These are phyloP conservation scores for Coleophoma cylindrospora DNA, from an alignment of 2,329 filamentous ascomycete genomes.

Conservation along the genomic window DNA sequence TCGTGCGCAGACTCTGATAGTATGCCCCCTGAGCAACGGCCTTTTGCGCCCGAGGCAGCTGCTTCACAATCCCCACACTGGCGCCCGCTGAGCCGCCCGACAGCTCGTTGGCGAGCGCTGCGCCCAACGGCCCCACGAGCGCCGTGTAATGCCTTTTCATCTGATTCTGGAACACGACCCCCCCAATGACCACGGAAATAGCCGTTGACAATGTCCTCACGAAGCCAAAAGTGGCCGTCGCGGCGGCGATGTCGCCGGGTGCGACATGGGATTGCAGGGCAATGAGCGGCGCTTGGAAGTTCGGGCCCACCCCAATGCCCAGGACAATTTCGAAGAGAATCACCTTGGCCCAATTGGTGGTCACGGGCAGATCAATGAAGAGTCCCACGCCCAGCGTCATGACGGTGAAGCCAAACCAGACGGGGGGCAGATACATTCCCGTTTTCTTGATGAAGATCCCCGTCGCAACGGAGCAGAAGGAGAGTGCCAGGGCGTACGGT, in stretches of 20 bases:
- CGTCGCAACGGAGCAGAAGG: conserved; percentile 52
- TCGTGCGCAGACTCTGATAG: conserved; percentile 15
- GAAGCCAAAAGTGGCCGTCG: conserved; percentile 60
- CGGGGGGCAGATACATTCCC: conserved; percentile 58
- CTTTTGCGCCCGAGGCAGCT: conserved; percentile 13
- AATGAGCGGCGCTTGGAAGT: conserved; percentile 65
- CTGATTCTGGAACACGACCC: conserved; percentile 45
- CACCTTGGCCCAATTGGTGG: conserved; percentile 48
- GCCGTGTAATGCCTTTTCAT: conserved; percentile 21
- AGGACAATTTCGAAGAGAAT: conserved; percentile 58
- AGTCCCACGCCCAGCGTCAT: conserved; percentile 62
- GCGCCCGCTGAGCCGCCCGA: conserved; percentile 22
- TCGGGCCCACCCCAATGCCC: conserved; percentile 60
- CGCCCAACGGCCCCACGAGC: conserved; percentile 17
- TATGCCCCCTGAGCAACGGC: conserved; percentile 18
- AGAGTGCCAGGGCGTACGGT: conserved; percentile 64
- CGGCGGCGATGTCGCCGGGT: conserved; percentile 61
- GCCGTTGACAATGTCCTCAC: conserved; percentile 44
- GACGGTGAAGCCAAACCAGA: conserved; percentile 52
- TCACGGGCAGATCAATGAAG: conserved; percentile 55
- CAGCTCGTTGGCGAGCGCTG: conserved; percentile 13
- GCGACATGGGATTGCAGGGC: conserved; percentile 60
- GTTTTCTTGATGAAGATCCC: conserved; percentile 58
- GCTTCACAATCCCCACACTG: conserved; percentile 17
- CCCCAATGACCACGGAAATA: conserved; percentile 42